phyloP scores from a whole-genome alignment of 768 basidiomycete genomes.

The Naganishia vaughanmartiniae region DNA sequence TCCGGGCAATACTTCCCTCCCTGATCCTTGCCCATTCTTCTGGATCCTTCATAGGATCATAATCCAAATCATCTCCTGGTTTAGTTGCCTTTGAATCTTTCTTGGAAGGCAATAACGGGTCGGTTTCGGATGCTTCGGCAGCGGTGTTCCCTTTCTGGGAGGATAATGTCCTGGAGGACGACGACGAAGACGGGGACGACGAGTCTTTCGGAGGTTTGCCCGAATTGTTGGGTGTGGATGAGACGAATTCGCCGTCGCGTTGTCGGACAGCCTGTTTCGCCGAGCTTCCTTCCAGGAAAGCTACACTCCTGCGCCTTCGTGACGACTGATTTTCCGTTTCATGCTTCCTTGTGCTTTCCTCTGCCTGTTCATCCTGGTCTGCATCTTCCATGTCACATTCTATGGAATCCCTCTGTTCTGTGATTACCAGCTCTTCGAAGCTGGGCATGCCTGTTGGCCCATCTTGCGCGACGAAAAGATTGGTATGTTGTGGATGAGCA shows the following conservation, averaged over 20 bases:
- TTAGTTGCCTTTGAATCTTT: too few species aligned
- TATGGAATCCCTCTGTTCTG: slow-evolving; percentile 23
- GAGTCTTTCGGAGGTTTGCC: neutral
- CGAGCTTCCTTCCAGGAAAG: slow-evolving; percentile 5
- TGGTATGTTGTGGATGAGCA: slow-evolving; percentile 24
- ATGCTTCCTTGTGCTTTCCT: neutral
- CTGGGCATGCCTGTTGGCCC: slow-evolving; percentile 11
- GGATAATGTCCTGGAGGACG: neutral
- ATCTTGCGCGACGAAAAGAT: slow-evolving; percentile 20
- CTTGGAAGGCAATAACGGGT: slow-evolving; percentile 9
- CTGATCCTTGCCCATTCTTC: slow-evolving; percentile 35
- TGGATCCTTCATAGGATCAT: slow-evolving; percentile 17
- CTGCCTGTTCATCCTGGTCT: neutral
- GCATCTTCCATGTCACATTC: slow-evolving; percentile 25
- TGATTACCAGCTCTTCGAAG: slow-evolving; percentile 15
- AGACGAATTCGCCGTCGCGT: neutral
- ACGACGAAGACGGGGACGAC: neutral
- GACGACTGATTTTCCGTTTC: neutral
- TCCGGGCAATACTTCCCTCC: slow-evolving; percentile 36
- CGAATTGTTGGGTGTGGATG: neutral
- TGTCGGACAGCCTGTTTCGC: neutral
- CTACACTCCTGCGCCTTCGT: neutral
- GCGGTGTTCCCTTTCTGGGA: neutral
- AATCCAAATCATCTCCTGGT: slow-evolving; percentile 11
- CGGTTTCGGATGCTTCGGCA: neutral